A percentile compares a stretch with the other conserved stretches of the same genome.
phyloP scores from a whole-genome alignment of 305 asterid genomes.

The Fraxinus dipetala region DNA sequence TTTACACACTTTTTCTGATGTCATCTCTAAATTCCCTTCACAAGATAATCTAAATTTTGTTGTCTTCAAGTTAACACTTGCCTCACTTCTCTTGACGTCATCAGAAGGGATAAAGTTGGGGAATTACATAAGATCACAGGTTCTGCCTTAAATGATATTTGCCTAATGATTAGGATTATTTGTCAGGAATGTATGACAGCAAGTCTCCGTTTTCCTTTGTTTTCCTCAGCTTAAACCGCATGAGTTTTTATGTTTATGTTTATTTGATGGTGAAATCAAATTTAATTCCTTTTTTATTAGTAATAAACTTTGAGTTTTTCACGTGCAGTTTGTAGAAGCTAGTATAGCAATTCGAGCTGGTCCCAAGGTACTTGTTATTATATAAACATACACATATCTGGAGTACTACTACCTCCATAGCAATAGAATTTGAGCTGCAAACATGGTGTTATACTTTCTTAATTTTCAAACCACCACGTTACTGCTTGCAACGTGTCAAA shows the following conservation, averaged over 20 bases:
- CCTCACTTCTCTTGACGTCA: background rate
- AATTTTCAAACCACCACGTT: background rate
- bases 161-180: background rate
- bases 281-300: background rate
- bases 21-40: background rate
- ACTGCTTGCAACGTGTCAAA: background rate
- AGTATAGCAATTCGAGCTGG: conserved; percentile 65
- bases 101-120: background rate
- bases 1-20: background rate
- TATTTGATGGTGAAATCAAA: conserved; percentile 7
- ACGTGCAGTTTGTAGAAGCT: conserved; percentile 88
- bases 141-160: background rate
- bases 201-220: background rate
- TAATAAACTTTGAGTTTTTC: background rate
- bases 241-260: background rate
- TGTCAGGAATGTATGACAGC: background rate
- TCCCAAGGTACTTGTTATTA: conserved; percentile 46
- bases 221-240: background rate
- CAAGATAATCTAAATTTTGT: background rate
- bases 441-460: background rate
- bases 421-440: conserved; percentile 4
- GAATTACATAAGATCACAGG: background rate
- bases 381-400: background rate
- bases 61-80: background rate
- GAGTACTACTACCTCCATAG: background rate